These are phyloP conservation scores for Xylaria cubensis DNA, from an alignment of 495 filamentous ascomycete species.

Conservation along the genomic window DNA sequence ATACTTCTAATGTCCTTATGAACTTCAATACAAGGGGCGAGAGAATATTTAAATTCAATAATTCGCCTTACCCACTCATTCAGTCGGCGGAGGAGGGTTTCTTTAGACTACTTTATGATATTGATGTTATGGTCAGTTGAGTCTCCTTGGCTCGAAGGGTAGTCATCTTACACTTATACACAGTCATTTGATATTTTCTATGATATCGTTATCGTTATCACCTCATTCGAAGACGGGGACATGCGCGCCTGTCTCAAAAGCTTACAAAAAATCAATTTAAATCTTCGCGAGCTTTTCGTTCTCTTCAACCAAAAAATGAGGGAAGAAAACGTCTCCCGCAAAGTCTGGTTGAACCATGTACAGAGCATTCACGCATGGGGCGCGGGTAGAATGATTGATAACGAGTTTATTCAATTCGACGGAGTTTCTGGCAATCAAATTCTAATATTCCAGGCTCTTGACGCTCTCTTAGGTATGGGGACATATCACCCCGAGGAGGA, in stretches of 20 bases:
- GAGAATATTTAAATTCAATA: not conserved
- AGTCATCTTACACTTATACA: not conserved
- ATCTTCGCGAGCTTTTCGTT: not conserved
- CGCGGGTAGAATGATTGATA: constrained; percentile 36
- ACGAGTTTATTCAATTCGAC: constrained; percentile 48
- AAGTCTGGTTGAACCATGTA: constrained; percentile 47
- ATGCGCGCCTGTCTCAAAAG: not conserved
- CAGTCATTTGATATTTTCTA: constrained; percentile 6
- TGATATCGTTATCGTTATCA: not conserved
- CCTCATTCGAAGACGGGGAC: not conserved
- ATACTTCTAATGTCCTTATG: constrained; percentile 31
- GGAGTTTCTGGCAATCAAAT: constrained; percentile 54
- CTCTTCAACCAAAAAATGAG: constrained; percentile 21
- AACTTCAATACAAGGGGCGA: constrained; percentile 16
- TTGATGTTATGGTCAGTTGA: constrained; percentile 1
- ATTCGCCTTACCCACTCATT: not conserved
- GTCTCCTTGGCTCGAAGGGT: not conserved
- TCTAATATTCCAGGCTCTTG: constrained; percentile 50
- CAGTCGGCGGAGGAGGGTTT: constrained; percentile 9
- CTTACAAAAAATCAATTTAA: not conserved
- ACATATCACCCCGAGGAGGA: constrained; percentile 43
- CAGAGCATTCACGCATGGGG: constrained; percentile 56
- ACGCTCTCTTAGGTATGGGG: constrained; percentile 52
- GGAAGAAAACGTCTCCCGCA: constrained; percentile 36
- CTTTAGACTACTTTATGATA: constrained; percentile 1